Percentiles rank a stretch among this genome's conserved stretches.
Evolutionary conservation across 1,139 yeast genomes (phyloP).

Genomic region (Debaryomyces nepalensis): DNA sequence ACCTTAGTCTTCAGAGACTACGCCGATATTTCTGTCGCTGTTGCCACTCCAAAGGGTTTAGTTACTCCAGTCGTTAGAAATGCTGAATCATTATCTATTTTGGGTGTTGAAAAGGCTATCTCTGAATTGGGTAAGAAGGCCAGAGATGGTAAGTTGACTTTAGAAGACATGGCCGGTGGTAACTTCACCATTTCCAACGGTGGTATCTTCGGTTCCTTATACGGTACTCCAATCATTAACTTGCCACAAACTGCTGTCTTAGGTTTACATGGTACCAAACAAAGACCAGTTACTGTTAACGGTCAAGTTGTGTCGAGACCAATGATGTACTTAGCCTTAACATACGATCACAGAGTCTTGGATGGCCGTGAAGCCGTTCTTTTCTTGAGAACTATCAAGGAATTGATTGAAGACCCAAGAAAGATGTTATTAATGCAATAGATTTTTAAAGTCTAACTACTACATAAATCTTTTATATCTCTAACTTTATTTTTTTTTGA

Average conservation of each 20-base stretch:
- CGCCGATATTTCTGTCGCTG: slow-evolving; percentile 95
- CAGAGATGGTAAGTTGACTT: slow-evolving; percentile 93
- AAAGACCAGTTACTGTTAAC: slow-evolving; percentile 95
- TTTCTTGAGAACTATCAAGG: slow-evolving; percentile 94
- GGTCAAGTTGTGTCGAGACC: slow-evolving; percentile 98
- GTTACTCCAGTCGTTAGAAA: slow-evolving; percentile 98
- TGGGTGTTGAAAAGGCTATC: slow-evolving; percentile 91
- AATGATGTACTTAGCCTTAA: slow-evolving; percentile 99
- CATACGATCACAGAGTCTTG: slow-evolving; percentile 96
- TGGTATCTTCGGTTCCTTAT: slow-evolving; percentile 97
- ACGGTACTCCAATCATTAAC: slow-evolving; percentile 98
- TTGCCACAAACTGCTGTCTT: slow-evolving; percentile 98
- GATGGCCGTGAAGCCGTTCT: slow-evolving; percentile 99
- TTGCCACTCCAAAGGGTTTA: slow-evolving; percentile 98
- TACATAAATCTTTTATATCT: slow-evolving; percentile 10
- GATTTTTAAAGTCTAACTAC: slow-evolving; percentile 10
- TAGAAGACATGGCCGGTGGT: slow-evolving; percentile 99
- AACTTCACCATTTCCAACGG: slow-evolving; percentile 99
- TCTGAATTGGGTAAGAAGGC: slow-evolving; percentile 85
- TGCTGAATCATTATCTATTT: slow-evolving; percentile 87
- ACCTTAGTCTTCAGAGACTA: slow-evolving; percentile 96
- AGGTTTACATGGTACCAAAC: slow-evolving; percentile 97
- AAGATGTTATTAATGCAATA: slow-evolving; percentile 83
- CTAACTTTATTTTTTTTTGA: slow-evolving; percentile 7
- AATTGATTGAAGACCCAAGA: slow-evolving; percentile 98